These are phyloP conservation scores for Pseudocercospora eumusae DNA, from an alignment of 2,329 filamentous ascomycete genomes.

Conservation along the genomic window DNA sequence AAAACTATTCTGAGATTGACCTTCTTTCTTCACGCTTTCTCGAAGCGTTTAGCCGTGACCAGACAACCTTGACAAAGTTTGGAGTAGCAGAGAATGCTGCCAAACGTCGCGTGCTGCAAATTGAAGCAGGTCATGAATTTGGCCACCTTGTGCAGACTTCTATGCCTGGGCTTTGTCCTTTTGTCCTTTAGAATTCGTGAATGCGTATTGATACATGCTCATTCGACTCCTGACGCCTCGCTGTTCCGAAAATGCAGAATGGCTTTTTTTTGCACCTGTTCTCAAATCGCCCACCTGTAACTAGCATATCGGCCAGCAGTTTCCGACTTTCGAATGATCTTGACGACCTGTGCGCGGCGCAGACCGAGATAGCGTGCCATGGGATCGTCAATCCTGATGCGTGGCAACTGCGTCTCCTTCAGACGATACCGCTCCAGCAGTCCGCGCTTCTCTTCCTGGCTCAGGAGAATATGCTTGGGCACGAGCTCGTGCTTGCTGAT, in stretches of 20 bases:
- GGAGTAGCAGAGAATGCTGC: background rate
- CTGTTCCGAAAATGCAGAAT: constrained; percentile 20
- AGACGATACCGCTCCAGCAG: constrained; percentile 86
- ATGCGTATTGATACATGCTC: constrained; percentile 15
- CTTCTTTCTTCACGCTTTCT: background rate
- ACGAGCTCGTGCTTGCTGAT: constrained; percentile 98
- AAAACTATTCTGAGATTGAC: background rate
- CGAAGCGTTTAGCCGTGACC: background rate
- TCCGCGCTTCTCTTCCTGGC: constrained; percentile 82
- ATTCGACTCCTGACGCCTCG: constrained; percentile 22
- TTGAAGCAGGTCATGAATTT: background rate
- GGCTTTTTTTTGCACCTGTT: constrained; percentile 6
- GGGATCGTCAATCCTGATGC: constrained; percentile 88
- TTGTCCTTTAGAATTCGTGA: background rate
- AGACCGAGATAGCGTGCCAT: constrained; percentile 90
- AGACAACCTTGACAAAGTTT: background rate
- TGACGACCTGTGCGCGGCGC: constrained; percentile 90
- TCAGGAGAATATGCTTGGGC: constrained; percentile 87
- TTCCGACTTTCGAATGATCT: constrained; percentile 95
- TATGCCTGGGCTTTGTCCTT: background rate
- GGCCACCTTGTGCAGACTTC: background rate
- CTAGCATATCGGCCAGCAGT: constrained; percentile 95
- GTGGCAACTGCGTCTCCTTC: constrained; percentile 95
- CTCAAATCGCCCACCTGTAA: constrained; percentile 69
- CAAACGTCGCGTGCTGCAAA: background rate